A percentile compares a stretch with the other conserved stretches of the same genome.
These are phyloP conservation scores for Marasmius sp. DNA, from an alignment of 1,284 basidiomycete species.

Conservation along the genomic window DNA sequence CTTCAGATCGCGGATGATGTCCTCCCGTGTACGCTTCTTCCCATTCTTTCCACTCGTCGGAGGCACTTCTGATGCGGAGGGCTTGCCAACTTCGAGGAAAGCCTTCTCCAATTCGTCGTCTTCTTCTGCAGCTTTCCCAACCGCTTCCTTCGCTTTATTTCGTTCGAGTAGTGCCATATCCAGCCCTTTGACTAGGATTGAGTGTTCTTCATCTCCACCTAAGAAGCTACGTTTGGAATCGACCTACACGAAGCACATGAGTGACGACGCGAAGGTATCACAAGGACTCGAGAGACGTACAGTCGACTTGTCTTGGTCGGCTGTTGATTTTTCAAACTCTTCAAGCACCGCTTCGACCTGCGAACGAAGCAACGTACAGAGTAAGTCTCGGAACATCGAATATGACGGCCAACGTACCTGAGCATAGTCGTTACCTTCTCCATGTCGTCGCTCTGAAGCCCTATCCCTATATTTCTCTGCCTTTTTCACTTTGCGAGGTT, in stretches of 20 bases:
- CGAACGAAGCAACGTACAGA: not conserved
- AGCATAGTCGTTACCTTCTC: conserved; percentile 67
- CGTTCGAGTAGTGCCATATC: conserved; percentile 86
- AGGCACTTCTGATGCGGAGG: conserved; percentile 21
- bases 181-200: conserved; percentile 88
- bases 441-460: conserved; percentile 65
- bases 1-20: conserved; percentile 74
- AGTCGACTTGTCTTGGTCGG: conserved; percentile 54
- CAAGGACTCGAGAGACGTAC: conserved; percentile 36
- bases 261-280: not conserved
- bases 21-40: conserved; percentile 72
- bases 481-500: conserved; percentile 76
- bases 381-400: not conserved
- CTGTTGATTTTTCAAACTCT: conserved; percentile 72
- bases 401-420: conserved; percentile 39
- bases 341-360: conserved; percentile 79
- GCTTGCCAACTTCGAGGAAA: conserved; percentile 43
- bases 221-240: conserved; percentile 80
- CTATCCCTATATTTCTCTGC: conserved; percentile 65
- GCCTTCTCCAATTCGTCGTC: conserved; percentile 79
- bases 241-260: conserved; percentile 41
- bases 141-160: conserved; percentile 66
- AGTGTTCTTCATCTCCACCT: conserved; percentile 86
- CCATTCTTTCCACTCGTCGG: conserved; percentile 48
- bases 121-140: conserved; percentile 45